These are phyloP conservation scores for Golubevia pallescens DNA, from an alignment of 1,284 basidiomycete genomes.

Conservation along the genomic window DNA sequence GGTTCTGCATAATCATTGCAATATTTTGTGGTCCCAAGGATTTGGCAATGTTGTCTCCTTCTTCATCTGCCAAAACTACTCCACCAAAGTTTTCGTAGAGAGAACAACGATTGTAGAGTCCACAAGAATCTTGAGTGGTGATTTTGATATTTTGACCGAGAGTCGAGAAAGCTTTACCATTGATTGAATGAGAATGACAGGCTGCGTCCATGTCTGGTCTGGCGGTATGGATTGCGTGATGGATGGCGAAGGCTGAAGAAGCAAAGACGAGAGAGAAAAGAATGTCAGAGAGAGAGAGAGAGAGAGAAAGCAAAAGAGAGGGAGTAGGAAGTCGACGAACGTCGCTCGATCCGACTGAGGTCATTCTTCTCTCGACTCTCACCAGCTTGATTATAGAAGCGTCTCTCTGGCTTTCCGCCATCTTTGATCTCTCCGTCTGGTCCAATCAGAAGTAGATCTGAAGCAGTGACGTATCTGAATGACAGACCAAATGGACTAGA, in stretches of 20 bases:
- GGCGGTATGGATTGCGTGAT: conserved; percentile 54
- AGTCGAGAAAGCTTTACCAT: conserved; percentile 42
- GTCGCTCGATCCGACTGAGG: too few relatives aligned
- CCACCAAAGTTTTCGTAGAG: conserved; percentile 63
- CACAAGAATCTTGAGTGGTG: conserved; percentile 64
- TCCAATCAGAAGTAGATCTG: conserved; percentile 38
- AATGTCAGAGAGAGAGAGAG: too few relatives aligned
- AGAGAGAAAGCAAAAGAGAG: too few relatives aligned
- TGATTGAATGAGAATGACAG: conserved; percentile 58
- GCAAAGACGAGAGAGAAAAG: too few relatives aligned
- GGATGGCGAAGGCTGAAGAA: conserved; percentile 26
- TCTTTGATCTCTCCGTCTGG: conserved; percentile 35
- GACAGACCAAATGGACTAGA: conserved; percentile 38
- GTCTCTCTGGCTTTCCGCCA: conserved; percentile 38
- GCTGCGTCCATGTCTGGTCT: conserved; percentile 59
- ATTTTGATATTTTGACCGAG: conserved; percentile 59
- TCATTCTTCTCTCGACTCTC: too few relatives aligned
- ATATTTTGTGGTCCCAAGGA: conserved; percentile 64
- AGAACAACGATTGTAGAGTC: conserved; percentile 42
- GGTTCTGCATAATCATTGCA: conserved; percentile 63
- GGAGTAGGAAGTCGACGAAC: too few relatives aligned
- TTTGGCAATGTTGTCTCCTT: conserved; percentile 62
- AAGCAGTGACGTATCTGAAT: conserved; percentile 37
- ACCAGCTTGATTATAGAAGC: conserved; percentile 39
- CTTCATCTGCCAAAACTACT: conserved; percentile 65